Percentiles rank a stretch among this genome's conserved stretches.
Evolutionary conservation across 2,329 filamentous ascomycete genomes (phyloP).

Genomic region (Fusarium sp.): DNA sequence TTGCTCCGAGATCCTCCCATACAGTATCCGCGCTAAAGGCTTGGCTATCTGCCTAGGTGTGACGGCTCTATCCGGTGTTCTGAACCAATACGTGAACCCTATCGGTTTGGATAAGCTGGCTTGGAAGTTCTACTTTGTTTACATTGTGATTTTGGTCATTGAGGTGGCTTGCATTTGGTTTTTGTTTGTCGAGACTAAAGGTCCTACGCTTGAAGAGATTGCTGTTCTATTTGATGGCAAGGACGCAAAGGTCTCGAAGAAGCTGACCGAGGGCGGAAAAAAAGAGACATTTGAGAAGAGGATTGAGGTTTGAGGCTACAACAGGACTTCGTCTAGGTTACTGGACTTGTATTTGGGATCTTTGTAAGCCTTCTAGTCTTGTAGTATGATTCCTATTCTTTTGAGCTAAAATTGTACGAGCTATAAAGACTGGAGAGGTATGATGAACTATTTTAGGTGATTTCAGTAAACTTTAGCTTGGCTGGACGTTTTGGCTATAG

Average conservation of each 20-base stretch:
- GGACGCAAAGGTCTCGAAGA: conserved; percentile 1
- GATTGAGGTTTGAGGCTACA: too few species aligned
- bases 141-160: conserved; percentile 33
- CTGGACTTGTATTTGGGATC: too few species aligned
- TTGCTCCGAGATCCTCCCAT: conserved; percentile 34
- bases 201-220: conserved; percentile 38
- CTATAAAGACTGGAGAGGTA: too few species aligned
- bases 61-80: conserved; percentile 33
- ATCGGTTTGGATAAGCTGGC: conserved; percentile 29
- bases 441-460: not conserved
- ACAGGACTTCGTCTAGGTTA: too few species aligned
- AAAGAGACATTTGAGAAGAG: too few species aligned
- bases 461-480: too few species aligned
- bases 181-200: conserved; percentile 38
- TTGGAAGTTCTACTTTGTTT: conserved; percentile 38
- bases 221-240: conserved; percentile 35
- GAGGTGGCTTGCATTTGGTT: conserved; percentile 38
- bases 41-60: conserved; percentile 36
- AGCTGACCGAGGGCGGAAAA: not conserved
- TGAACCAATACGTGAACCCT: conserved; percentile 41
- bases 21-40: conserved; percentile 38
- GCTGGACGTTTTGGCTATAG: too few species aligned
- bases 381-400: too few species aligned
- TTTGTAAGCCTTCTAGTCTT: too few species aligned
- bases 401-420: too few species aligned